Base-by-base conservation (phyloP, 192 early-diverging fungal genomes). In the Umbelopsis sp. region DNA sequence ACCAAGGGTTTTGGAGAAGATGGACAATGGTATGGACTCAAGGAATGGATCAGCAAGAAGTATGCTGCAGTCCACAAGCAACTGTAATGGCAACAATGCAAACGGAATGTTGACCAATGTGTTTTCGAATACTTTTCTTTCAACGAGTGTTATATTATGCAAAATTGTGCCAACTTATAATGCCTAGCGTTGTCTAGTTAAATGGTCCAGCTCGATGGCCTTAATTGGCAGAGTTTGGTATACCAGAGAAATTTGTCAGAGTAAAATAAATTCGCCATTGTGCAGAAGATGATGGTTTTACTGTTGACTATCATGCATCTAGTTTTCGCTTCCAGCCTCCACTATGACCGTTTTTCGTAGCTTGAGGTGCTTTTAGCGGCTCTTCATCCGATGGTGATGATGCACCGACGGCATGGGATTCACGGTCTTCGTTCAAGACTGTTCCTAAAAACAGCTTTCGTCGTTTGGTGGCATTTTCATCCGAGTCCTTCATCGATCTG, bases 381-480 rank as follows among this genome's bases (percentile, higher is more conserved):
- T 49, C 47, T 14, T 62, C 56, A 31, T 62, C 31, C 8, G 38
- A 41, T 6, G 38, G 12, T 1, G 38, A 41, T 11, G 38, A 41
- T 41, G 38, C 12, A 41, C 38, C 29, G 56, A 62, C 26, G 3
- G 5, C 31, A 34, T 6, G 26, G 14, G 56, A 16, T 34, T 62
- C 56, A 12, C 31, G 29, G 20, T 77, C 71, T 24, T 65, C 44
- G 25, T 77, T 77, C 20, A 78, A 56, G 9, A 78, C 62, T 66
- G 71, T 78, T 20, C 73, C 71, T 4, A 78, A 50, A 68, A 78
- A 73, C 36, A 78, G 49, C 52, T 72, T 62, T 66, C 76, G 54
- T 17, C 76, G 67, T 52, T 72, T 68, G 45, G 62, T 73, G 11
- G 72, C 62, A 21, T 72, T 50, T 66, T 78, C 71, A 52, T 78